Percentiles rank a stretch among this genome's conserved stretches.
phyloP scores from a whole-genome alignment of 2,329 filamentous ascomycete genomes.

The Eutypa lata region DNA sequence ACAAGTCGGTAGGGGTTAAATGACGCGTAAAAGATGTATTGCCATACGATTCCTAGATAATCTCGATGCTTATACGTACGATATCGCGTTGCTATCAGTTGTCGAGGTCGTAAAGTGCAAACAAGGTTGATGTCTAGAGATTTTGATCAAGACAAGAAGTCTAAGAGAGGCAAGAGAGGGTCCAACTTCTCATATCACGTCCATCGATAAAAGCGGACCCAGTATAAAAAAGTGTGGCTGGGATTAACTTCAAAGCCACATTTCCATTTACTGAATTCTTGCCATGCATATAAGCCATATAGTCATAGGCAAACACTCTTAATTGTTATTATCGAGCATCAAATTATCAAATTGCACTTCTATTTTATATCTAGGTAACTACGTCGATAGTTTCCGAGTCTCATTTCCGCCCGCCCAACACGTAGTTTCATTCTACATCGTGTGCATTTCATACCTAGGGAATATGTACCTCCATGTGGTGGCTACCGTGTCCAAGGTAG shows the following conservation, averaged over 20 bases:
- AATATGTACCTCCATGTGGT: neutral
- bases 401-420: too few species aligned
- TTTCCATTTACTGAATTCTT: too few species aligned
- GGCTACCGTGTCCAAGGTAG: neutral
- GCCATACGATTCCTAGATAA: neutral
- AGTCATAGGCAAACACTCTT: too few species aligned
- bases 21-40: slow-evolving; percentile 14
- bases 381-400: too few species aligned
- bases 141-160: neutral
- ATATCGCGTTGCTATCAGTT: neutral
- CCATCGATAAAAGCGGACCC: neutral
- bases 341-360: too few species aligned
- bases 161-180: neutral
- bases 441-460: too few species aligned
- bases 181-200: neutral
- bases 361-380: too few species aligned
- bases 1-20: slow-evolving; percentile 6
- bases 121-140: neutral
- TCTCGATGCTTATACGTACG: neutral
- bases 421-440: too few species aligned
- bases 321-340: too few species aligned
- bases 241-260: neutral
- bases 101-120: neutral
- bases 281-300: too few species aligned
- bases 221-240: neutral